Conservation (phyloP, 345 rosid genomes). For the Tarenaya hassleriana region DNA sequence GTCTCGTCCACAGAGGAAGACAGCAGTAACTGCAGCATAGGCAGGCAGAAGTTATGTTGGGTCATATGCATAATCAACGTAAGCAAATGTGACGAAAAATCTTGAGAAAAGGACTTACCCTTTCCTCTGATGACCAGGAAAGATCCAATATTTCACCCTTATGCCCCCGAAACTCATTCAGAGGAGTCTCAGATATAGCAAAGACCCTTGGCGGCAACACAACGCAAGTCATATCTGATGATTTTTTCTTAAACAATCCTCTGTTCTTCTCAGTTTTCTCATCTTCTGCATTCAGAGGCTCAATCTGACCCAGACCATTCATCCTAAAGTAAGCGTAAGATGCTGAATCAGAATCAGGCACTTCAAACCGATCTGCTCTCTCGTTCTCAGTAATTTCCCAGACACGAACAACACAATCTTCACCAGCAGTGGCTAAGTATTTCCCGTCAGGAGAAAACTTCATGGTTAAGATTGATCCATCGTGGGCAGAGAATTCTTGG, state of each 20-base stretch:
- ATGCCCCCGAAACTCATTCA: conserved; percentile 66
- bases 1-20: conserved; percentile 66
- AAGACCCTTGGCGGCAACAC: conserved; percentile 61
- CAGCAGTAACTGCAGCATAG: conserved; percentile 53
- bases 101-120: conserved; percentile 43
- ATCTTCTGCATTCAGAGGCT: conserved; percentile 40
- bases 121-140: conserved; percentile 70
- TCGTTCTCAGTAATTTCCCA: conserved; percentile 68
- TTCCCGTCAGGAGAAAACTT: conserved; percentile 71
- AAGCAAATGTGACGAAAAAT: no score
- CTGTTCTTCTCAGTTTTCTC: no score
- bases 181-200: conserved; percentile 52
- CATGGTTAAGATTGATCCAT: conserved; percentile 63
- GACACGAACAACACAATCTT: conserved; percentile 60
- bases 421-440: conserved; percentile 71
- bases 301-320: conserved; percentile 37
- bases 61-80: no score
- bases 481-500: conserved; percentile 67
- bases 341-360: conserved; percentile 42
- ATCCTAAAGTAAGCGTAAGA: conserved; percentile 44
- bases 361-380: conserved; percentile 36
- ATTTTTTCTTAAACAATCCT: conserved; percentile 32
- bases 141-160: conserved; percentile 62
- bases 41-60: no score
- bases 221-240: conserved; percentile 53